A percentile compares a stretch with the other conserved stretches of the same genome.
Conservation (phyloP, 1,284 basidiomycete species). For the Cerioporus squamosus region DNA sequence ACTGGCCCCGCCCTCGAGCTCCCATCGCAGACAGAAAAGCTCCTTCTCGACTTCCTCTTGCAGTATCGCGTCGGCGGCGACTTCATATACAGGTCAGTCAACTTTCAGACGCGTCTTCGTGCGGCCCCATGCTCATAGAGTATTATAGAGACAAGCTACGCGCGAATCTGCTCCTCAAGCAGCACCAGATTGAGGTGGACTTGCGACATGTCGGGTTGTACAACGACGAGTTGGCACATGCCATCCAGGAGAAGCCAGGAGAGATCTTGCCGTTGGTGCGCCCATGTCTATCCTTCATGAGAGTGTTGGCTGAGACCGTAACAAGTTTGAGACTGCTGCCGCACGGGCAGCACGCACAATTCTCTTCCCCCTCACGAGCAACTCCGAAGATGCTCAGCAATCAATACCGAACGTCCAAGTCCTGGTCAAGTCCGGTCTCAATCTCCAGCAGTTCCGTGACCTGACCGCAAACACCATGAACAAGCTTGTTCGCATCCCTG, state of each 20-base stretch:
- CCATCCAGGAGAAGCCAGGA: conserved; percentile 86
- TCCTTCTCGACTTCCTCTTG: conserved; percentile 84
- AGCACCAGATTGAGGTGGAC: conserved; percentile 92
- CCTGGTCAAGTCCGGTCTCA: conserved; percentile 86
- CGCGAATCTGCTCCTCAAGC: conserved; percentile 88
- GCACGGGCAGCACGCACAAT: conserved; percentile 82
- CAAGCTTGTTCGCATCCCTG: conserved; percentile 94
- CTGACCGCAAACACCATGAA: conserved; percentile 94
- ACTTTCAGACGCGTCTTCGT: background rate
- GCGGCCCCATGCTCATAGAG: background rate
- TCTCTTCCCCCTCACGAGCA: conserved; percentile 72
- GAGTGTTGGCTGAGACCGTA: background rate
- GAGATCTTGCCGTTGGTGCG: conserved; percentile 88
- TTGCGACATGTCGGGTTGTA: conserved; percentile 89
- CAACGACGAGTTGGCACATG: conserved; percentile 93
- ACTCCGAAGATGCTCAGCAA: conserved; percentile 59
- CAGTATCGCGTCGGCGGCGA: conserved; percentile 88
- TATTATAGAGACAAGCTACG: conserved; percentile 82
- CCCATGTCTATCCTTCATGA: background rate
- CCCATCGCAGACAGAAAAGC: conserved; percentile 79
- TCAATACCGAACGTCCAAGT: conserved; percentile 89
- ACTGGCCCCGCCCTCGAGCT: conserved; percentile 56
- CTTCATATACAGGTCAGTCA: conserved; percentile 83
- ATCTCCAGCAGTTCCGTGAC: conserved; percentile 94
- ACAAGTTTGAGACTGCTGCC: conserved; percentile 88